Conservation (phyloP, 2,329 filamentous ascomycete species). For the Myriosclerotinia scirpicola region DNA sequence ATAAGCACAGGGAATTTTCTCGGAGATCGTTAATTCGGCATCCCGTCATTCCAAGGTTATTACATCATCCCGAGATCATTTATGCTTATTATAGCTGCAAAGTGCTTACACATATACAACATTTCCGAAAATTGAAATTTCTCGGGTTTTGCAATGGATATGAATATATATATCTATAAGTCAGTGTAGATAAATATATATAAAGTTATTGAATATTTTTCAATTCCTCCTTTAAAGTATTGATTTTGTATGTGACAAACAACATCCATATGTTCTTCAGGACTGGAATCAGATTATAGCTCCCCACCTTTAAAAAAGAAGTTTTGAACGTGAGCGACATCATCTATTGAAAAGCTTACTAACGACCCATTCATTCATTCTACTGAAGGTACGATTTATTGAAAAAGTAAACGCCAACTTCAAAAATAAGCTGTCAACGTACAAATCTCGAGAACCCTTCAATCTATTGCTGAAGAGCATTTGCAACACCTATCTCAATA, state of each 20-base stretch:
- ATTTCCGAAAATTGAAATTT: background rate
- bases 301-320: background rate
- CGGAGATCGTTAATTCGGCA: constrained; percentile 16
- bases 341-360: constrained; percentile 11
- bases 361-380: background rate
- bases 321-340: constrained; percentile 4
- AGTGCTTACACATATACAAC: background rate
- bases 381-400: background rate
- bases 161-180: background rate
- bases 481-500: background rate
- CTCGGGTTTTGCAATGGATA: constrained; percentile 6
- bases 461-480: background rate
- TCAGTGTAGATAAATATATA: too few relatives aligned
- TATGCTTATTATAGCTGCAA: background rate
- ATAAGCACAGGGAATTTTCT: constrained; percentile 6
- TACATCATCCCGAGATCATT: background rate
- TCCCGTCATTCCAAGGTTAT: background rate
- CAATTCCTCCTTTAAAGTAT: background rate
- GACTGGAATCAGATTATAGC: background rate
- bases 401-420: background rate
- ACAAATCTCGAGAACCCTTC: too few relatives aligned
- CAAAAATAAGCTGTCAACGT: background rate
- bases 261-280: background rate
- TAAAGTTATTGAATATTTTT: too few relatives aligned
- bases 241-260: too few relatives aligned